phyloP scores from a whole-genome alignment of 202 grass and related monocot species.

The Panicum virgatum region DNA sequence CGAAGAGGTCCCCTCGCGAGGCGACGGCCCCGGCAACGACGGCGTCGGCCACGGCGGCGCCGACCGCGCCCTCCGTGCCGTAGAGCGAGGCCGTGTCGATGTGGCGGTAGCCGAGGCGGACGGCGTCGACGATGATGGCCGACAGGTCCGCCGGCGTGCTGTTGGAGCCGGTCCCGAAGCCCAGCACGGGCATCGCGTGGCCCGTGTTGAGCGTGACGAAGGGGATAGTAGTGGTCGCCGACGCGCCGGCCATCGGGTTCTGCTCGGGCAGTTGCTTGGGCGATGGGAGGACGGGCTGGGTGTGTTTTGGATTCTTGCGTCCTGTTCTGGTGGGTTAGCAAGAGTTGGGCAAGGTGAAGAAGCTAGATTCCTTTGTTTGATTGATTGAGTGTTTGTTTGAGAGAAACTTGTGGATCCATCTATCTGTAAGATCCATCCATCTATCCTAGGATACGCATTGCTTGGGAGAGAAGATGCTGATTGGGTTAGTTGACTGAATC shows the following conservation, averaged over 20 bases:
- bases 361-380: too few species aligned
- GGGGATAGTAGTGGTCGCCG: constrained; percentile 20
- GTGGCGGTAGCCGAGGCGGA: constrained; percentile 64
- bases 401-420: too few species aligned
- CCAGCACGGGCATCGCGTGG: constrained; percentile 50
- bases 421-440: too few species aligned
- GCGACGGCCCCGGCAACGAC: constrained; percentile 33
- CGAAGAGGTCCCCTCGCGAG: constrained; percentile 52
- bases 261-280: too few species aligned
- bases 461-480: too few species aligned
- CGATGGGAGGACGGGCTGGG: neutral
- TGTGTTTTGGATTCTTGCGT: neutral
- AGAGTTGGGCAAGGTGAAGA: too few species aligned
- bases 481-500: too few species aligned
- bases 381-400: too few species aligned
- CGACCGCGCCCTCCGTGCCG: constrained; percentile 49
- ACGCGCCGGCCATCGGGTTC: neutral
- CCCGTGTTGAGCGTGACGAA: constrained; percentile 51
- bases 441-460: too few species aligned
- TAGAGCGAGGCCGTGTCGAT: constrained; percentile 60
- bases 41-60: constrained; percentile 49
- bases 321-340: too few species aligned
- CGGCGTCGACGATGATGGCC: constrained; percentile 37
- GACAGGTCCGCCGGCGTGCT: constrained; percentile 29
- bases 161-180: constrained; percentile 44